Percentiles rank a stretch among this genome's conserved stretches.
Evolutionary conservation across 768 basidiomycete species (phyloP).

Genomic region (Suillus fuscotomentosus): DNA sequence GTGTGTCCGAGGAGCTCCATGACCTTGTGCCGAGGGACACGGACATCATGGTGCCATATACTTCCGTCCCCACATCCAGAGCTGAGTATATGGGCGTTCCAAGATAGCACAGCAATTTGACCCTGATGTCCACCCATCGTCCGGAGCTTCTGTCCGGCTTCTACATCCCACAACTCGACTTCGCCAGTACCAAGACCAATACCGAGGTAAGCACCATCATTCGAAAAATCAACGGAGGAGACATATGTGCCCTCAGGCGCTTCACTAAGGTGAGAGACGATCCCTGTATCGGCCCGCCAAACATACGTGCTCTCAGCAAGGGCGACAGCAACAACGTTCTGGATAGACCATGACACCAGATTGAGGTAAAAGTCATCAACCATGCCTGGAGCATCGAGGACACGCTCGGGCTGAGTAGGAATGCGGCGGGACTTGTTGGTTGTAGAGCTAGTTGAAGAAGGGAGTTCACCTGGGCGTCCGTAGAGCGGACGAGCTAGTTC

Average conservation of each 20-base stretch:
- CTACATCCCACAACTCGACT: conserved; percentile 95
- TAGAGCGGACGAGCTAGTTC: conserved; percentile 77
- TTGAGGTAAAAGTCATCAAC: conserved; percentile 98
- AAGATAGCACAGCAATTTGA: conserved; percentile 82
- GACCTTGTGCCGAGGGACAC: conserved; percentile 83
- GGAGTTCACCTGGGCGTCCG: conserved; percentile 60
- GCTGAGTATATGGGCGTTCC: conserved; percentile 83
- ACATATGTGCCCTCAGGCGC: conserved; percentile 76
- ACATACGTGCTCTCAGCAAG: conserved; percentile 86
- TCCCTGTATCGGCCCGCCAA: conserved; percentile 90
- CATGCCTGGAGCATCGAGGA: conserved; percentile 92
- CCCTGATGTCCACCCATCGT: conserved; percentile 90
- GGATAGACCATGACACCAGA: conserved; percentile 83
- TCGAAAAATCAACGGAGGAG: conserved; percentile 75
- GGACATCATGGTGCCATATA: conserved; percentile 96
- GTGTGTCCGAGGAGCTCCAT: conserved; percentile 88
- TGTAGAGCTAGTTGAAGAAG: conserved; percentile 59
- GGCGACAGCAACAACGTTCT: conserved; percentile 88
- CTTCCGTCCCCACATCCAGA: conserved; percentile 93
- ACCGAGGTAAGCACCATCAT: conserved; percentile 78
- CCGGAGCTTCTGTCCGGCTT: conserved; percentile 72
- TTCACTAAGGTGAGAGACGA: conserved; percentile 75
- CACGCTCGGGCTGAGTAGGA: conserved; percentile 85
- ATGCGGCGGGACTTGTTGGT: conserved; percentile 80
- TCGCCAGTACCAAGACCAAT: conserved; percentile 79